phyloP scores from a whole-genome alignment of 176 grass and related monocot species.

The Avena sativa region DNA sequence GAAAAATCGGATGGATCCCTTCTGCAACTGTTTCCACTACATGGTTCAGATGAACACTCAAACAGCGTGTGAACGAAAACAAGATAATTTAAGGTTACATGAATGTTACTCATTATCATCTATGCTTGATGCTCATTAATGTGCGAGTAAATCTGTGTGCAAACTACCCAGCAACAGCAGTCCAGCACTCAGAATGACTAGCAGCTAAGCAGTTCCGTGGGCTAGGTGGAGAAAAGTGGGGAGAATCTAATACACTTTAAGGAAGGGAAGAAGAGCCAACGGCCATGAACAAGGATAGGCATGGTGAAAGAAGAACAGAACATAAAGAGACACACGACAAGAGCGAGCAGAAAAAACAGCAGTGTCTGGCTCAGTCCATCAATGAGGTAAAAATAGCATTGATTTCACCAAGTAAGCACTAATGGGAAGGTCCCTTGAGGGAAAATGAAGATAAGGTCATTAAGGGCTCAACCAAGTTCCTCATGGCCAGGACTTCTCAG shows the following conservation, averaged over 20 bases:
- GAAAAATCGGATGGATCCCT: background rate
- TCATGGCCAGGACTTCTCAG: background rate
- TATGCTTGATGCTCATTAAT: background rate
- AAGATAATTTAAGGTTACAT: background rate
- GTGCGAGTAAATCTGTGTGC: background rate
- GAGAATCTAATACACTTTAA: background rate
- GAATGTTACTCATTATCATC: background rate
- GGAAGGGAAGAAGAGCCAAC: background rate
- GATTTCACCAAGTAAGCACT: background rate
- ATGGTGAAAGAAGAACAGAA: background rate
- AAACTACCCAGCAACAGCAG: background rate
- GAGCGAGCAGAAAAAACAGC: background rate
- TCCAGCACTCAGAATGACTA: background rate
- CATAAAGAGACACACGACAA: background rate
- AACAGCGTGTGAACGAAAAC: background rate
- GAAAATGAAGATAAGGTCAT: background rate
- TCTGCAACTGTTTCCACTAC: background rate
- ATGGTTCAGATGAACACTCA: background rate
- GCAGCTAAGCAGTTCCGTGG: background rate
- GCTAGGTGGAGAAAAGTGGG: background rate
- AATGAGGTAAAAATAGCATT: background rate
- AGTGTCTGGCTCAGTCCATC: background rate
- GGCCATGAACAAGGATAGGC: background rate
- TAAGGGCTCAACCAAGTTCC: background rate
- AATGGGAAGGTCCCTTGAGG: background rate